phyloP scores from a whole-genome alignment of 2,329 filamentous ascomycete species.

The Sporothrix brunneoviolacea region DNA sequence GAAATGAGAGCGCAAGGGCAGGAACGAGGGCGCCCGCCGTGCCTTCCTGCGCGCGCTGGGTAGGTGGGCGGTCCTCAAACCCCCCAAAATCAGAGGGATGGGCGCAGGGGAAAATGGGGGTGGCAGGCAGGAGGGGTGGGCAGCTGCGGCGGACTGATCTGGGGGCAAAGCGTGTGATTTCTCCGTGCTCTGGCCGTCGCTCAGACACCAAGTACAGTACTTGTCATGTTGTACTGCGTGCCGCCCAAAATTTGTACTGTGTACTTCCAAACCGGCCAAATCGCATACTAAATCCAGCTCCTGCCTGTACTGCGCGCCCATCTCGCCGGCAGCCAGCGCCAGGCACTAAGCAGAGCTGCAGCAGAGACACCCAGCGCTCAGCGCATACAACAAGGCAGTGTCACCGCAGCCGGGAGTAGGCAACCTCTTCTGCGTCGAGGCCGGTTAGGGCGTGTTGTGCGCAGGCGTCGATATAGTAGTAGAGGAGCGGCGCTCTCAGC shows the following conservation, averaged over 20 bases:
- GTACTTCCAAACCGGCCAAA: slow-evolving; percentile 8
- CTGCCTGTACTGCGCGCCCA: neutral
- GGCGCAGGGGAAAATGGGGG: slow-evolving; percentile 11
- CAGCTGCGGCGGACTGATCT: slow-evolving; percentile 15
- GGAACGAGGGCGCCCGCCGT: neutral
- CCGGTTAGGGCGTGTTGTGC: too few relatives aligned
- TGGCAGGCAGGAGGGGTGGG: slow-evolving; percentile 12
- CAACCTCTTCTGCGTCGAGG: too few relatives aligned
- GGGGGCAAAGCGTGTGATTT: slow-evolving; percentile 14
- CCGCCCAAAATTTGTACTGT: slow-evolving; percentile 15
- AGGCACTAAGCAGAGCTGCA: neutral
- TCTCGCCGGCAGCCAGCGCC: neutral
- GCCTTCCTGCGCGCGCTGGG: slow-evolving; percentile 15
- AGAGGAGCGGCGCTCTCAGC: too few relatives aligned
- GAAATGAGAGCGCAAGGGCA: neutral
- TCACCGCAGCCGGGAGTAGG: too few relatives aligned
- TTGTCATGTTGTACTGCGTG: slow-evolving; percentile 15
- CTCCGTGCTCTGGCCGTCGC: slow-evolving; percentile 12
- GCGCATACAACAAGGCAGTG: too few relatives aligned
- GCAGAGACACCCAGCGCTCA: too few relatives aligned
- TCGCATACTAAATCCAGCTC: slow-evolving; percentile 3
- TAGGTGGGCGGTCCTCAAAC: slow-evolving; percentile 22
- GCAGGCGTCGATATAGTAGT: too few relatives aligned
- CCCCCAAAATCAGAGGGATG: slow-evolving; percentile 17
- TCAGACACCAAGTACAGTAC: slow-evolving; percentile 17